Conservation (phyloP, 495 filamentous ascomycete species). For the Tuber aestivum region DNA sequence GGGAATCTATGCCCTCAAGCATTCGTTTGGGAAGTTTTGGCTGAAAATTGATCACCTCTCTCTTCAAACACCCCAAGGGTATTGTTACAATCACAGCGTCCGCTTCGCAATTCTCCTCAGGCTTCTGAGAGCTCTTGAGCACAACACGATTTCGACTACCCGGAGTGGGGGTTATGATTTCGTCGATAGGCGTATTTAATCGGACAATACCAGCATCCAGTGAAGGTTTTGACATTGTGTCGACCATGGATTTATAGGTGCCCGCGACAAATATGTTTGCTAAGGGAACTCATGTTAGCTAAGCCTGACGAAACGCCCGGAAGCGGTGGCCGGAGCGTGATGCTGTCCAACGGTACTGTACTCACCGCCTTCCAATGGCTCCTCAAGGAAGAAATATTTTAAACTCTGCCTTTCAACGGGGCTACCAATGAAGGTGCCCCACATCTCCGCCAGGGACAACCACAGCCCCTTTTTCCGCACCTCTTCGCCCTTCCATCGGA, state of each 20-base stretch:
- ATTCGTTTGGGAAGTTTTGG: conserved; percentile 65
- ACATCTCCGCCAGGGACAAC: conserved; percentile 63
- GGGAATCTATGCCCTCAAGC: conserved; percentile 62
- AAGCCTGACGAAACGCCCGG: not conserved
- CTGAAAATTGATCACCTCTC: conserved; percentile 61
- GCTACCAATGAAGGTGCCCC: conserved; percentile 86
- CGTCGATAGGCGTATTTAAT: conserved; percentile 54
- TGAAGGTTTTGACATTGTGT: conserved; percentile 59
- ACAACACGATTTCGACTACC: conserved; percentile 36
- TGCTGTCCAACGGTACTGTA: conserved; percentile 39
- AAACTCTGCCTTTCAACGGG: conserved; percentile 71
- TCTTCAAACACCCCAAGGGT: conserved; percentile 85
- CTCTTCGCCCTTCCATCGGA: conserved; percentile 40
- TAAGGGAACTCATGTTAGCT: conserved; percentile 41
- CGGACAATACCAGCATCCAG: conserved; percentile 58
- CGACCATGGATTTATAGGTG: conserved; percentile 73
- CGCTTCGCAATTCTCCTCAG: conserved; percentile 51
- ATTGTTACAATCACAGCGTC: conserved; percentile 81
- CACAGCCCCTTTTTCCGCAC: conserved; percentile 35
- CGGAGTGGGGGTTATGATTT: conserved; percentile 46
- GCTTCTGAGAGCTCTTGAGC: conserved; percentile 21
- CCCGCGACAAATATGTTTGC: conserved; percentile 85
- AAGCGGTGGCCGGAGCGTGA: not conserved
- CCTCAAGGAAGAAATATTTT: conserved; percentile 91
- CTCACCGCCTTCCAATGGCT: conserved; percentile 85